phyloP scores from a whole-genome alignment of 345 rosid genomes.

The Pseudoturritis turrita region DNA sequence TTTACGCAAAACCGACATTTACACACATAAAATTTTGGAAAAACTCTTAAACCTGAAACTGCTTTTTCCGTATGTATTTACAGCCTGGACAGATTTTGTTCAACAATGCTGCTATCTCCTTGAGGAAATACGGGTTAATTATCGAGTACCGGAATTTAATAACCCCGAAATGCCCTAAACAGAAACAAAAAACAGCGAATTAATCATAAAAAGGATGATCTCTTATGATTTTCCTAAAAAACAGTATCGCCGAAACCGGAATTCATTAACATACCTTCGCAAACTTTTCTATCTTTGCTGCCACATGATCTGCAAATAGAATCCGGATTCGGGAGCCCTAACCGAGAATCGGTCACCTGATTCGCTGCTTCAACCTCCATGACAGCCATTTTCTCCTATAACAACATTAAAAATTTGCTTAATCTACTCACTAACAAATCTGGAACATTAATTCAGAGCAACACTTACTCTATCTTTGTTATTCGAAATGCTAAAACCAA shows the following conservation, averaged over 20 bases:
- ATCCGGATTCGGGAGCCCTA: conserved; percentile 79
- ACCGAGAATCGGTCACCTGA: conserved; percentile 63
- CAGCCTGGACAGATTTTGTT: conserved; percentile 87
- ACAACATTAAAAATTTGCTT: neutral
- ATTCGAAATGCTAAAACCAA: conserved; percentile 21
- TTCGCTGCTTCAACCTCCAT: conserved; percentile 38
- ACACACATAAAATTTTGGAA: neutral
- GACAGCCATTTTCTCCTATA: conserved; percentile 56
- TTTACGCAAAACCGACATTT: neutral
- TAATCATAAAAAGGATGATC: neutral
- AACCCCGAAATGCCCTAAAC: conserved; percentile 76
- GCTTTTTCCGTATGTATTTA: conserved; percentile 59
- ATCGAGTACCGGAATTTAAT: conserved; percentile 51
- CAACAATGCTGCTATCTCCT: conserved; percentile 59
- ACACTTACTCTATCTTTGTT: conserved; percentile 25
- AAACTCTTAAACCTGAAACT: conserved; percentile 24
- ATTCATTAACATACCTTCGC: conserved; percentile 61
- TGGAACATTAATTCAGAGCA: neutral
- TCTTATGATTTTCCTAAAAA: neutral
- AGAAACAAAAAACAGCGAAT: neutral
- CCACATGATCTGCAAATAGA: conserved; percentile 65
- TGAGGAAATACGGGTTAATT: conserved; percentile 63
- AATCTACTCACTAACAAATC: neutral
- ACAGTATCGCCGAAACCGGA: neutral
- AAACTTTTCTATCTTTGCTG: conserved; percentile 44